phyloP scores from a whole-genome alignment of 306 rosid genomes.

The Prunus mira region DNA sequence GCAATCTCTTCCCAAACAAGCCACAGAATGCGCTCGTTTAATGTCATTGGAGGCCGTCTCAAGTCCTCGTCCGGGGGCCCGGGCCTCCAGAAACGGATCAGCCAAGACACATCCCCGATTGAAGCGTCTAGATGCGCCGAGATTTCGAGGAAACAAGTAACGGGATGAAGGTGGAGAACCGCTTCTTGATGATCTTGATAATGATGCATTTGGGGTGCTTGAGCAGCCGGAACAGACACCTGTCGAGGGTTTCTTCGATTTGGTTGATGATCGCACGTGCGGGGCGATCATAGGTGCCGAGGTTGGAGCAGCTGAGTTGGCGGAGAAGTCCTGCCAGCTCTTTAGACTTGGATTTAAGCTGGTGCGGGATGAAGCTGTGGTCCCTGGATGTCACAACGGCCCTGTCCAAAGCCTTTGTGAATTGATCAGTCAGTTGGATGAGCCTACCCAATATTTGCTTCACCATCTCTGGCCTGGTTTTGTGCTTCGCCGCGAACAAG shows the following conservation, averaged over 20 bases:
- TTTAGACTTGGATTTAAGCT: neutral
- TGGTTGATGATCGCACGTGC: neutral
- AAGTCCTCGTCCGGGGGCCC: too few species aligned
- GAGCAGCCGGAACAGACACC: too few species aligned
- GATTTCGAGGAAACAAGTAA: neutral
- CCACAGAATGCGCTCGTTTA: neutral
- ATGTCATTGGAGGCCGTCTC: rapidly evolving
- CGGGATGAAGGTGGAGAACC: neutral
- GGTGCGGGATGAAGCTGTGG: neutral
- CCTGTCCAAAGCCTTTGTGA: conserved; percentile 52
- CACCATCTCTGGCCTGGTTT: conserved; percentile 35
- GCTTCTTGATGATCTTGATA: neutral
- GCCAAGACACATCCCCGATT: neutral
- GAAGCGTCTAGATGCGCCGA: neutral
- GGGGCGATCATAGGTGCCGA: neutral
- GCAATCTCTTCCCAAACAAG: neutral
- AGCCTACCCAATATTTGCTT: conserved; percentile 60
- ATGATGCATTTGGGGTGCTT: too few species aligned
- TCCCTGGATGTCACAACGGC: conserved; percentile 34
- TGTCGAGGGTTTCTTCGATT: neutral
- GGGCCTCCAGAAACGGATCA: neutral
- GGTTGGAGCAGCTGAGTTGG: neutral
- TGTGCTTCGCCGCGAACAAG: too few species aligned
- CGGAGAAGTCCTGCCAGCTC: too few species aligned
- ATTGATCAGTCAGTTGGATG: conserved; percentile 63